Evolutionary conservation across 2,329 filamentous ascomycete genomes (phyloP).

Genomic region (Coniosporium uncinatum): DNA sequence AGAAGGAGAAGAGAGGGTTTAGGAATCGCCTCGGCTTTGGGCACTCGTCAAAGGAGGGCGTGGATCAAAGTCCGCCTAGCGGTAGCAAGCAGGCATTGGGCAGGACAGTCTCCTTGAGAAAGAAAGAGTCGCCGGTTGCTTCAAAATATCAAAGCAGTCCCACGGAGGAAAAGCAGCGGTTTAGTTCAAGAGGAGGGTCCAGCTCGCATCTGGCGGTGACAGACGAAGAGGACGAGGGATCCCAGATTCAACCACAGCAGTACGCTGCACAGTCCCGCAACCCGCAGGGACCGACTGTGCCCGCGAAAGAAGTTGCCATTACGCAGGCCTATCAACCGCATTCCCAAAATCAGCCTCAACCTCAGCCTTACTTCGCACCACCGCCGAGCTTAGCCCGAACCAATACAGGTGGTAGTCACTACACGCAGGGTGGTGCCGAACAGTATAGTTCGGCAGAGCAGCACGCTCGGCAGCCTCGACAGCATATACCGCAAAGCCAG

Average conservation of each 20-base stretch:
- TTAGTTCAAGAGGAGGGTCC: background rate
- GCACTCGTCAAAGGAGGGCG: constrained; percentile 1
- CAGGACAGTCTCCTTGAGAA: constrained; percentile 2
- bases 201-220: background rate
- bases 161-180: background rate
- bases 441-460: background rate
- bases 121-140: constrained; percentile 1
- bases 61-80: background rate
- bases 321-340: background rate
- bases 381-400: background rate
- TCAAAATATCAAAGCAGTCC: background rate
- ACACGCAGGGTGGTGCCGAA: background rate
- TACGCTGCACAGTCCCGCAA: background rate
- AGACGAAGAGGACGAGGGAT: background rate
- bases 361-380: background rate
- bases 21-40: constrained; percentile 2
- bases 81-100: background rate
- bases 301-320: background rate
- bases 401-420: background rate
- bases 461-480: background rate
- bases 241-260: background rate
- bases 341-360: background rate
- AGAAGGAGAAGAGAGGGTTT: constrained; percentile 1
- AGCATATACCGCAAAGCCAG: background rate
- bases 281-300: background rate